Evolutionary conservation across 345 rosid genomes (phyloP).

Genomic region (Gossypium sturtianum): DNA sequence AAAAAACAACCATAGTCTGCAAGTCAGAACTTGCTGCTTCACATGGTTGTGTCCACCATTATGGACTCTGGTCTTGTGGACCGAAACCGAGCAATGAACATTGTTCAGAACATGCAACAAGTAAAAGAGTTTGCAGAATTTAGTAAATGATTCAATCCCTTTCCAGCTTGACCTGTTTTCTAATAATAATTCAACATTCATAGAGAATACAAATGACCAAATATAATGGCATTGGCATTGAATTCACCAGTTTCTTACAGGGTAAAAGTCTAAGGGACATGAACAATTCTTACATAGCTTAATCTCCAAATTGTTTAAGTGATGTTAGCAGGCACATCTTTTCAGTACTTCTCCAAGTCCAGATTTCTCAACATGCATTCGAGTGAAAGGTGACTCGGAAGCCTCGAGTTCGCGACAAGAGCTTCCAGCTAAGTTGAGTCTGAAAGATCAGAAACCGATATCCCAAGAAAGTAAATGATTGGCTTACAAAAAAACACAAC

Average conservation of each 20-base stretch:
- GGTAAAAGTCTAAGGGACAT: neutral
- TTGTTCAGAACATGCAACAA: neutral
- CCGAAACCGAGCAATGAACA: neutral
- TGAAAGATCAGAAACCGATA: slow-evolving; percentile 9
- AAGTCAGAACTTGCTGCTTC: neutral
- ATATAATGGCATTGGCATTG: neutral
- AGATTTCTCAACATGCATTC: neutral
- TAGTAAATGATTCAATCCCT: neutral
- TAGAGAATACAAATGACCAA: neutral
- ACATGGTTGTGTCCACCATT: slow-evolving; percentile 5
- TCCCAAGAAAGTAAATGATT: neutral
- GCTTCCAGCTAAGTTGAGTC: slow-evolving; percentile 5
- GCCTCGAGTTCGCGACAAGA: neutral
- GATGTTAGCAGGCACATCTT: neutral
- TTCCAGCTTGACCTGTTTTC: slow-evolving; percentile 1
- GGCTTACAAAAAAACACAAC: neutral
- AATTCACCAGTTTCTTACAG: neutral
- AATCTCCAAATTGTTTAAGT: no score
- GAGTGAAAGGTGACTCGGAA: neutral
- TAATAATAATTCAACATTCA: neutral
- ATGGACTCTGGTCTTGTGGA: neutral
- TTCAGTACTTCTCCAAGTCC: neutral
- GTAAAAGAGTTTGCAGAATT: neutral
- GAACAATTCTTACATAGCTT: neutral
- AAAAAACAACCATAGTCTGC: neutral